Base-by-base conservation (phyloP, 139 green algal species). In the Tetradesmus lagerheimii region DNA sequence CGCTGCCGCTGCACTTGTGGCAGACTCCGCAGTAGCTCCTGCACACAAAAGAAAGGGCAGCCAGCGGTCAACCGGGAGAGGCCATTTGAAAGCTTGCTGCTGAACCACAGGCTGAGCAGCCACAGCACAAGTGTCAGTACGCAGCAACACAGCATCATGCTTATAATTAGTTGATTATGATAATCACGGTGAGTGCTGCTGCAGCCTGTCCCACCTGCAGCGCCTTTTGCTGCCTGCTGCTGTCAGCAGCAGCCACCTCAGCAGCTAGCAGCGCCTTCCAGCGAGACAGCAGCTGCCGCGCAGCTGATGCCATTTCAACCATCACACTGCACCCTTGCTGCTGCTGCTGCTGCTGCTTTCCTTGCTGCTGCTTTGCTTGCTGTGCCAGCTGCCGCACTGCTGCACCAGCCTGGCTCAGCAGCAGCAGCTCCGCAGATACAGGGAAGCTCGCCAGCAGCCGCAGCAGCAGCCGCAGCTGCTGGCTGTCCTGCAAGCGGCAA, bases 181-280 rank as follows among this genome's bases (percentile, higher is more conserved):
- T n/a, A n/a, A n/a, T n/a, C n/a, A n/a, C n/a, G n/a, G n/a, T n/a
- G 3, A 75, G 4, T 35, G 64, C 64, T 34, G 64, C 29, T 14
- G 29, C 25, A 75, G 64, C 57, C 57, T 31, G 25, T n/a, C 57
- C 23, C 57, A 71, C 57, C 57, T 71, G 57, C 57, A 71, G 57
- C 23, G 57, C 57, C 57, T 71, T n/a, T 6, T 71, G 57, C 57
- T 71, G 57, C 23, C 4, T 71, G 57, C 57, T 71, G 57, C 8
- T 86, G 45, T 41, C 45, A 86, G 80, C 80, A 74, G 80, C 80
- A 86, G 45, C 45, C 20, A 75, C 25, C 45, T 87, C 81, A 77
- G 81, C 50, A 35, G 14, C 62, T 20, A 71, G 57, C 57, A 62
- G 27, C 11, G 64, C 62, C 38, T 41, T 80, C 64, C 83, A 88